Base-by-base conservation (phyloP, 139 green algal genomes). In the Coccomyxa sp. region DNA sequence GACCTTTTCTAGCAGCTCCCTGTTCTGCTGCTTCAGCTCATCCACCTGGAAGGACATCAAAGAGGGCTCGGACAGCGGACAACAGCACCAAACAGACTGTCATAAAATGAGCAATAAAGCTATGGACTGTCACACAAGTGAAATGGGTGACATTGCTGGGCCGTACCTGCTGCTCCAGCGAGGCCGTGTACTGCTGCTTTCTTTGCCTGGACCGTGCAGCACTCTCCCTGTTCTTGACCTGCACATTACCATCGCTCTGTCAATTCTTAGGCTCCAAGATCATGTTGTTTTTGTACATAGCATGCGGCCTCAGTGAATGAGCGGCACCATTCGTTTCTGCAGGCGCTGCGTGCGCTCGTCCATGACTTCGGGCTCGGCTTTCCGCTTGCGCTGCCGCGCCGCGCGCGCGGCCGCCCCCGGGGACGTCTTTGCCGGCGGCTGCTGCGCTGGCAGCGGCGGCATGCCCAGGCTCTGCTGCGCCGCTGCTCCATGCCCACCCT, bases 161-260 rank as follows among this genome's bases (percentile, higher is more conserved):
- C 4, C 71, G 71, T 51, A 92, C 87, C 82, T 89, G 85, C 59
- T 82, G 66, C 83, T 93, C 90, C 38, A 93, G 83, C 10, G 85
- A 78, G n/a, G 77, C 58, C 4, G 88, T 91, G 76, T 92, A 90
- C 71, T 88, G 79, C 83, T 91, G 82, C 30, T 90, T 89, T 67
- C 85, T 85, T 25, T 80, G 80, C 63, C 90, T 78, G 21, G 90
- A 92, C 27, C 86, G 80, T 0, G 89, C 89, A 59, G 89, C 89
- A 67, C 89, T 92, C 81, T 92, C 89, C 15, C 89, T 63, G 51
- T 92, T 92, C 81, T 91, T 92, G 66, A 92, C 89, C 89, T 91
- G 81, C 81, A 84, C 10, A 57, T 31, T 12, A 13, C 57, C 51
- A 17, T 3, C 28, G 71, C 27, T 13, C 71, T 38, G 57, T 23